Conservation (phyloP, 1,139 yeast species). For the Hyphopichia fennica region DNA sequence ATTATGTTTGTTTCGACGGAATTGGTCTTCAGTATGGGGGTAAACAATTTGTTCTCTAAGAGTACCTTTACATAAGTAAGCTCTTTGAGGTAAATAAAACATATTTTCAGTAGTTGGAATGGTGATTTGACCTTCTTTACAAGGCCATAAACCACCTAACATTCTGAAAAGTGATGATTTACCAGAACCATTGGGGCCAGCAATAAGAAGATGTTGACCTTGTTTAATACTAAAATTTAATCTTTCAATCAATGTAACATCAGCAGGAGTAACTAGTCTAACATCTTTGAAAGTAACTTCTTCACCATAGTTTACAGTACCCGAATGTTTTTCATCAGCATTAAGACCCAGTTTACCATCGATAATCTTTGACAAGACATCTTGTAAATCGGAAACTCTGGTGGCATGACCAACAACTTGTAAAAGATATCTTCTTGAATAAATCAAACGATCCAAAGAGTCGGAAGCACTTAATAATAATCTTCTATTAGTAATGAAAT, state of each 20-base stretch:
- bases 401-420: slow-evolving; percentile 84
- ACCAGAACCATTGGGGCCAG: slow-evolving; percentile 96
- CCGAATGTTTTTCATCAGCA: slow-evolving; percentile 21
- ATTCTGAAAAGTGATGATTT: slow-evolving; percentile 88
- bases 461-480: slow-evolving; percentile 82
- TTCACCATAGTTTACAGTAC: slow-evolving; percentile 44
- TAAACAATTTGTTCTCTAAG: slow-evolving; percentile 87
- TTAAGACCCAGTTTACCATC: slow-evolving; percentile 6
- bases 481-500: slow-evolving; percentile 88
- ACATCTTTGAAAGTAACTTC: slow-evolving; percentile 71
- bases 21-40: slow-evolving; percentile 71
- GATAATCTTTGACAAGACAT: slow-evolving; percentile 57
- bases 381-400: slow-evolving; percentile 71
- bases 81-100: slow-evolving; percentile 90
- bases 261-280: slow-evolving; percentile 81
- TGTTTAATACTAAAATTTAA: slow-evolving; percentile 71
- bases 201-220: slow-evolving; percentile 85
- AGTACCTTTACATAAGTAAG: slow-evolving; percentile 73
- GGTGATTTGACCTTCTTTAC: slow-evolving; percentile 59
- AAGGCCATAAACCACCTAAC: slow-evolving; percentile 93
- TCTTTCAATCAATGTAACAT: slow-evolving; percentile 67
- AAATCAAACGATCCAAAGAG: slow-evolving; percentile 84
- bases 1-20: slow-evolving; percentile 36
- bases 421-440: slow-evolving; percentile 79
- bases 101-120: slow-evolving; percentile 72